Conservation (phyloP, 2,329 filamentous ascomycete species). For the Stachybotrys chlorohalonatus region DNA sequence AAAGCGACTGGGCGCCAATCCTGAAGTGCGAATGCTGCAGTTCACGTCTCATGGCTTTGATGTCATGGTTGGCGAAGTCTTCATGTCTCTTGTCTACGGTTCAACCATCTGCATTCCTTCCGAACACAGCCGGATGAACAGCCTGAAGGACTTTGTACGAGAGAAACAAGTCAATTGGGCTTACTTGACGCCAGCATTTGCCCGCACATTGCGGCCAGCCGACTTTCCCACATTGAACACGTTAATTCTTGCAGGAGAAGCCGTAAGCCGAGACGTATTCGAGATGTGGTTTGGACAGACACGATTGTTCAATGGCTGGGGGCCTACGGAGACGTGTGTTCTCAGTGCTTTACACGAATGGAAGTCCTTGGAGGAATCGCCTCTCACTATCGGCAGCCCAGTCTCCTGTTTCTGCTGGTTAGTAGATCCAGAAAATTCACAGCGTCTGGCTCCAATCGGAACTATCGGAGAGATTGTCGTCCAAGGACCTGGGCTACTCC, state of each 20-base stretch:
- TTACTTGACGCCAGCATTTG: slow-evolving; percentile 13
- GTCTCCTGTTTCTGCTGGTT: slow-evolving; percentile 4
- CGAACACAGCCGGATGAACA: slow-evolving; percentile 8
- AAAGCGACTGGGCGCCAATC: slow-evolving; percentile 2
- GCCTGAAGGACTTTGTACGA: slow-evolving; percentile 8
- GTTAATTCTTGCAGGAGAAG: slow-evolving; percentile 10
- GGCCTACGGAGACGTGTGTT: slow-evolving; percentile 10
- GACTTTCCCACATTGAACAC: slow-evolving; percentile 7
- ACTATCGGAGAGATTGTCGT: slow-evolving; percentile 10
- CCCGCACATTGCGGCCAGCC: slow-evolving; percentile 6
- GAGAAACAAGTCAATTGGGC: slow-evolving; percentile 7
- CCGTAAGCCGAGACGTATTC: slow-evolving; percentile 6
- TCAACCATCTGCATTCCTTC: slow-evolving; percentile 13
- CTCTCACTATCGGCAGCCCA: neutral
- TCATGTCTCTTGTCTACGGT: slow-evolving; percentile 5
- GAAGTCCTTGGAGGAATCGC: neutral
- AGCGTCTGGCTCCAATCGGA: slow-evolving; percentile 5
- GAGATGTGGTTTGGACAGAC: slow-evolving; percentile 4
- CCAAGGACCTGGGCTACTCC: slow-evolving; percentile 9
- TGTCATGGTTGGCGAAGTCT: slow-evolving; percentile 9
- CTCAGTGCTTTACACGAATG: slow-evolving; percentile 3
- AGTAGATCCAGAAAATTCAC: slow-evolving; percentile 8
- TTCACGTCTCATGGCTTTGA: slow-evolving; percentile 15
- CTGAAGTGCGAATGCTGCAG: slow-evolving; percentile 7
- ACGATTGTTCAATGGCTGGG: slow-evolving; percentile 11